Evolutionary conservation across 495 filamentous ascomycete genomes (phyloP), one percentile per base, ranked within the genome.

Genomic region (Poronia punctata): DNA sequence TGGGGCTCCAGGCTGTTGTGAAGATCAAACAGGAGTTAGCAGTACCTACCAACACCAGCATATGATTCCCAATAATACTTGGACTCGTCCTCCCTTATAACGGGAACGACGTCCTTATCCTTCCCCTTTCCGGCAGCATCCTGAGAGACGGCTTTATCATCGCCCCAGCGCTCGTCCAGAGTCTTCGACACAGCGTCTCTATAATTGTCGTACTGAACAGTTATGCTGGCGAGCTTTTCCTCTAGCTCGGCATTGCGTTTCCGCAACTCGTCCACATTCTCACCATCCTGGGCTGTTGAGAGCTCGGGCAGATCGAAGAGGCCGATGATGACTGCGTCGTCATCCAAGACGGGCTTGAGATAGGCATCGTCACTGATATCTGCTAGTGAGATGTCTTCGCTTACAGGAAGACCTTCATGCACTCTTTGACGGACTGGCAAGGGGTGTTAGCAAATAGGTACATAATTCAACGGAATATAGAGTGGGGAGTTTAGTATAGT

Each of bases 61-160:
- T 95, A 95, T 1, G 85, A 87, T 22, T 77, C 74, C 57, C 93
- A 95, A 59, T 95, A 94, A 53, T 79, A 79, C 16, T 72, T 70
- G 24, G 79, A 76, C 20, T 74, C 65, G 23, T 81, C 72, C 35
- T 62, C 55, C 46, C 65, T 61, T 19, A 62, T 46, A 2, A 23
- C 35, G n/a, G n/a, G n/a, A 1, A 17, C 44, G 32, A 43, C 50
- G 15, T 49, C 54, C 36, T 56, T 53, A 5, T 33, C 39, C 36
- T 56, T 57, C 9, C 28, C 43, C 27, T 47, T 42, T 11, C 45
- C 35, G 0, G 35, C 24, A 16, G 44, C 19, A 11, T 51, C 48
- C 20, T 38, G 42, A 14, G 42, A 11, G 14, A 67, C 67, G 22
- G 60, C 52, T 30, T 53, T 59, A 31, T 65, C 60, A 11, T 68